These are phyloP conservation scores for Acanthamoeba healyi DNA, from an alignment of 208 protist species.

Conservation along the genomic window DNA sequence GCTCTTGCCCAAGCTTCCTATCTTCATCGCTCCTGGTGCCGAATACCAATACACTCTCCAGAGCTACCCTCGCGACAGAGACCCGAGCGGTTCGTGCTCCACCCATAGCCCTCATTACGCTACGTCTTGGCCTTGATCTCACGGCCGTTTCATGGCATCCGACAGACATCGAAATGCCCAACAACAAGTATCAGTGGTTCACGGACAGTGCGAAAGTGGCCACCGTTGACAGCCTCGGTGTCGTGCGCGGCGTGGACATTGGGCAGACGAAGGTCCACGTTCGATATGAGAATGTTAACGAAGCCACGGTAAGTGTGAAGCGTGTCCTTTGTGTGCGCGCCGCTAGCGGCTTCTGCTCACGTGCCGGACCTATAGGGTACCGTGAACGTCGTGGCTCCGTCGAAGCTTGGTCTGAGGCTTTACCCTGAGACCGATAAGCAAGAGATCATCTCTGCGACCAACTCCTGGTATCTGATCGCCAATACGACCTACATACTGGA, in stretches of 20 bases:
- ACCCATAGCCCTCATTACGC: not conserved
- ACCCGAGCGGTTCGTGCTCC: slow-evolving; percentile 23
- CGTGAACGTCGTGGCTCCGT: slow-evolving; percentile 65
- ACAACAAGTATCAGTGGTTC: slow-evolving; percentile 68
- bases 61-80: slow-evolving; percentile 49
- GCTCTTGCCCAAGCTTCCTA: slow-evolving; percentile 41
- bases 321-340: not conserved
- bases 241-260: slow-evolving; percentile 37
- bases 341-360: not conserved
- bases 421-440: not conserved
- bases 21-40: slow-evolving; percentile 58
- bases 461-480: slow-evolving; percentile 58
- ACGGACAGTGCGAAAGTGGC: slow-evolving; percentile 38
- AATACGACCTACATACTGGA: slow-evolving; percentile 33
- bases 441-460: slow-evolving; percentile 20
- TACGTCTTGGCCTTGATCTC: not conserved
- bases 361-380: not conserved
- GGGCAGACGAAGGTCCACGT: slow-evolving; percentile 41
- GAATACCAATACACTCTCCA: slow-evolving; percentile 42
- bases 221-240: slow-evolving; percentile 32
- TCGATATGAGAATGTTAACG: slow-evolving; percentile 70
- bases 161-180: slow-evolving; percentile 68
- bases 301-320: slow-evolving; percentile 52
- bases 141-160: no score
- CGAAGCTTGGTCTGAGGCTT: slow-evolving; percentile 45